Evolutionary conservation across 129 eudicot species (phyloP).

Genomic region (Flaveria bidentis): DNA sequence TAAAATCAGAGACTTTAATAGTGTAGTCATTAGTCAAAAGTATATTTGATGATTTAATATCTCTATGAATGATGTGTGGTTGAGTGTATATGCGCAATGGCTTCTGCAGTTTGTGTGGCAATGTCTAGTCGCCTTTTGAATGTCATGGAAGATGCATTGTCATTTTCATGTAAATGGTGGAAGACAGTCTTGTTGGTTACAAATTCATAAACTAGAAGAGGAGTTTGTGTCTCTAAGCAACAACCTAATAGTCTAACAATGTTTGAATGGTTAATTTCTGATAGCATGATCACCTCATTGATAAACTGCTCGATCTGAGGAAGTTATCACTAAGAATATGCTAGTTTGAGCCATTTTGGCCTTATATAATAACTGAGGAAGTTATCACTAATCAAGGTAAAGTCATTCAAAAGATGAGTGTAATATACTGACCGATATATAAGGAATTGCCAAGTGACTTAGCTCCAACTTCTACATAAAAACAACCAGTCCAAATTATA

Average conservation of each 20-base stretch:
- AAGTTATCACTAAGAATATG: too few relatives aligned
- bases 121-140: not conserved
- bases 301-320: too few relatives aligned
- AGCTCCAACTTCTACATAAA: not conserved
- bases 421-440: not conserved
- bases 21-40: constrained; percentile 1
- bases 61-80: not conserved
- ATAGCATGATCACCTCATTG: too few relatives aligned
- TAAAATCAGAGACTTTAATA: not conserved
- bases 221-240: constrained; percentile 3
- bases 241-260: constrained; percentile 4
- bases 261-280: not conserved
- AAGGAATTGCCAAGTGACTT: not conserved
- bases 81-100: too few relatives aligned
- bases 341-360: too few relatives aligned
- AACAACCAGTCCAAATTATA: not conserved
- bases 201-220: constrained; percentile 10
- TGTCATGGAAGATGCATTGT: not conserved
- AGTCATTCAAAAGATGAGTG: too few relatives aligned
- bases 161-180: constrained; percentile 8
- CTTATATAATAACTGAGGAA: too few relatives aligned
- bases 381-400: not conserved
- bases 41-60: not conserved
- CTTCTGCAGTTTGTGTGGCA: too few relatives aligned
- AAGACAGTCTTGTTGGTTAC: constrained; percentile 6